Evolutionary conservation across 768 basidiomycete species (phyloP).

Genomic region (Collybia sp.): DNA sequence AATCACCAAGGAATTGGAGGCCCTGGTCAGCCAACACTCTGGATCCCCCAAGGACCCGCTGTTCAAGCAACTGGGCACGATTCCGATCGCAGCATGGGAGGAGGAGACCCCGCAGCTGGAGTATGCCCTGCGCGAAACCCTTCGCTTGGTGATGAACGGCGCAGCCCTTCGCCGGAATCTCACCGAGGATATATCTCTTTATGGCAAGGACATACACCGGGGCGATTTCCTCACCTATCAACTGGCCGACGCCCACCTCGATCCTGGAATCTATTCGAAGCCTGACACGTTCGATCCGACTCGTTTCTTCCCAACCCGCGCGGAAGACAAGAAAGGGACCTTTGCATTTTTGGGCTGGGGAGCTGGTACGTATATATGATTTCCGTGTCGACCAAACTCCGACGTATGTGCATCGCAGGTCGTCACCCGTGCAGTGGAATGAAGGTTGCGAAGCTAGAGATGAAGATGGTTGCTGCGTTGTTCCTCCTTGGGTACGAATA

Average conservation of each 20-base stretch:
- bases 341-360: conserved; percentile 33
- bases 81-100: too few species aligned
- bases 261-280: conserved; percentile 24
- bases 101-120: too few species aligned
- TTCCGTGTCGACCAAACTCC: not conserved
- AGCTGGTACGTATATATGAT: conserved; percentile 18
- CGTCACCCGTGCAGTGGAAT: conserved; percentile 32
- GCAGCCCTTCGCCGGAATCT: too few species aligned
- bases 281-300: conserved; percentile 28
- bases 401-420: conserved; percentile 12
- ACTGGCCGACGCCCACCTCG: conserved; percentile 23
- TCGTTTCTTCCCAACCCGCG: conserved; percentile 18
- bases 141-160: too few species aligned
- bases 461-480: conserved; percentile 28
- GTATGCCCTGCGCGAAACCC: too few species aligned
- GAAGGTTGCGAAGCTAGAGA: conserved; percentile 29
- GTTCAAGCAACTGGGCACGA: too few species aligned
- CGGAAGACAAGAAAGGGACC: conserved; percentile 26
- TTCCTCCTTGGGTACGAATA: conserved; percentile 25
- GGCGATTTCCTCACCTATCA: conserved; percentile 28
- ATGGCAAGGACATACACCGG: too few species aligned
- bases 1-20: too few species aligned
- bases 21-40: too few species aligned
- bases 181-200: too few species aligned
- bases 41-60: too few species aligned